Base-by-base conservation (phyloP, 495 filamentous ascomycete species). In the Neurospora sp. region DNA sequence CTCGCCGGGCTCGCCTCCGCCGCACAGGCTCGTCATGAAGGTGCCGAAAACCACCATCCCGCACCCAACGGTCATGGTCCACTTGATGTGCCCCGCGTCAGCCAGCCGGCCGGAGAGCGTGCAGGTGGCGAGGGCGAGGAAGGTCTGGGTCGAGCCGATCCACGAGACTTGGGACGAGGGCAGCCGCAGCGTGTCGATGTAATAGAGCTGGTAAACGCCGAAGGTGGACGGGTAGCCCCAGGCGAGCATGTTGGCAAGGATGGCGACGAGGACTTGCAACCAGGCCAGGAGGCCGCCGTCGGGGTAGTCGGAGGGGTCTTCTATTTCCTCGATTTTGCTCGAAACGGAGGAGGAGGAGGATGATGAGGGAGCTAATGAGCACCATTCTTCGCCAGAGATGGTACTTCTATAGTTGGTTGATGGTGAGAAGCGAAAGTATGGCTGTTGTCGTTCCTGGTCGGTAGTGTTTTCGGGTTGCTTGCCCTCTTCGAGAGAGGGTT, bases 181-280 rank as follows among this genome's bases (percentile, higher is more conserved):
- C 3, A 85, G 78, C 16, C 77, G 72, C 42, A 86, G 79, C 0
- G 82, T 82, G 75, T 84, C 79, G n/a, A 78, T 76, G 75, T 86
- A 86, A 78, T 85, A 80, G 10, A 84, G 81, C 77, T 86, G 84
- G 42, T 81, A 86, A 35, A 86, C 81, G 31, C 84, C 85, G 70
- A 85, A 86, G 3, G 82, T 77, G 8, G 83, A 73, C 10, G 83
- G 80, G 69, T 81, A 82, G 71, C 85, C 85, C 79, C 84, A 84
- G 8, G 82, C 77, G 74, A 85, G 75, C 40, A 81, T 79, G 77
- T 84, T 83, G 76, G 83, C 77, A 16, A 85, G 78, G 38, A 77
- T 73, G 10, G 79, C 79, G 4, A 82, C 83, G 27, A 84, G 27
- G 35, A 86, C 82, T 74, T 85, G 84, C 9, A 75, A 77, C 84